Percentiles rank a stretch among this genome's conserved stretches.
phyloP scores from a whole-genome alignment of 2,329 filamentous ascomycete species.

The Alternaria angustiovoidea region DNA sequence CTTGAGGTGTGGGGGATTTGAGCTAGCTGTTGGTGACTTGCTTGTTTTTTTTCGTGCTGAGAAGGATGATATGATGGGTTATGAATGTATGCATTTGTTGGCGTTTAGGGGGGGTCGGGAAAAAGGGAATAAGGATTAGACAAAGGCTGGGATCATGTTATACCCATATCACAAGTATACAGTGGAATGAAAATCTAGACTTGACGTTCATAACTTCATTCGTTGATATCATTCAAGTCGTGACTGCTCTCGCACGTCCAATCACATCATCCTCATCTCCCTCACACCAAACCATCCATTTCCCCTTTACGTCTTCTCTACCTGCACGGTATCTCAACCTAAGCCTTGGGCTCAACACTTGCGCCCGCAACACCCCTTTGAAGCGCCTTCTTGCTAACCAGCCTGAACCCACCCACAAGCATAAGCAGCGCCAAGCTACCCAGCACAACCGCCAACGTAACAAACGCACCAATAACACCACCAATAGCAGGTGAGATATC shows the following conservation, averaged over 20 bases:
- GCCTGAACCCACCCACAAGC: slow-evolving; percentile 64
- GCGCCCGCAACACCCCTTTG: background rate
- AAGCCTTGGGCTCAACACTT: slow-evolving; percentile 22
- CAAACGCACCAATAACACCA: slow-evolving; percentile 79
- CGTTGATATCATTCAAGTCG: background rate
- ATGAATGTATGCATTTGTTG: slow-evolving; percentile 4
- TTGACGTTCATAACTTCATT: background rate
- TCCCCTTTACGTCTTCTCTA: no score
- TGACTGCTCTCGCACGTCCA: background rate
- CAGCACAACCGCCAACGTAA: slow-evolving; percentile 70
- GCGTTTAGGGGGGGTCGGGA: background rate
- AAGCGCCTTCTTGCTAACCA: slow-evolving; percentile 64
- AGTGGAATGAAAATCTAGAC: background rate
- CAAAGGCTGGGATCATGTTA: background rate
- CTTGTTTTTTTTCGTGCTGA: background rate
- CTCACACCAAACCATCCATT: no score
- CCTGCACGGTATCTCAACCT: background rate
- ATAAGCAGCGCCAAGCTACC: slow-evolving; percentile 62
- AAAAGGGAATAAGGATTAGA: background rate
- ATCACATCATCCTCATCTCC: no score
- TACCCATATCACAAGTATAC: background rate
- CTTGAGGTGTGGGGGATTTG: background rate
- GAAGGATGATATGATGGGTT: background rate
- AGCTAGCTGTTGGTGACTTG: background rate
- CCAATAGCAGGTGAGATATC: slow-evolving; percentile 73